Percentiles rank a stretch among this genome's conserved stretches.
Evolutionary conservation across 768 basidiomycete genomes (phyloP).

Genomic region (Collybia sordida): DNA sequence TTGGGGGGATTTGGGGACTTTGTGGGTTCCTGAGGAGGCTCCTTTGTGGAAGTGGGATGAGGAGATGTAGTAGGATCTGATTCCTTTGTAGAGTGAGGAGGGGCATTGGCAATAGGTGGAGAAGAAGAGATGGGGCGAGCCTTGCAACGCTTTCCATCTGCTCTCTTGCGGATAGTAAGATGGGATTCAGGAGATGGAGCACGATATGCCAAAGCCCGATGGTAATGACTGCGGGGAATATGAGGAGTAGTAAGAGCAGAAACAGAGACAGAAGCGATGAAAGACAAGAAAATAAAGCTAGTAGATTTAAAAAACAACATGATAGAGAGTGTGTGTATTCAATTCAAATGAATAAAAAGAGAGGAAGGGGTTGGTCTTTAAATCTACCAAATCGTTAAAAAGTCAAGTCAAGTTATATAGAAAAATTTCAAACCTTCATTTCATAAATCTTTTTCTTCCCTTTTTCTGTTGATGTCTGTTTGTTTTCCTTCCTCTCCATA

Average conservation of each 20-base stretch:
- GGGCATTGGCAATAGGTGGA: conserved; percentile 6
- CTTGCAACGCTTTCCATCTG: conserved; percentile 36
- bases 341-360: neutral
- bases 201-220: conserved; percentile 44
- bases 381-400: too few species aligned
- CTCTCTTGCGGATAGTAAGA: conserved; percentile 24
- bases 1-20: conserved; percentile 10
- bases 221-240: conserved; percentile 31
- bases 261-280: conserved; percentile 34
- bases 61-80: conserved; percentile 17
- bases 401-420: too few species aligned
- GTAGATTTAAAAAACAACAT: conserved; percentile 16
- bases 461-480: conserved; percentile 12
- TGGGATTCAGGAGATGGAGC: conserved; percentile 28
- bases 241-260: conserved; percentile 42
- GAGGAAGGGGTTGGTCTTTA: neutral
- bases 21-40: conserved; percentile 9
- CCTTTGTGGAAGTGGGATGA: conserved; percentile 14
- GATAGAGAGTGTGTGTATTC: conserved; percentile 6
- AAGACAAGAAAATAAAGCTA: conserved; percentile 15
- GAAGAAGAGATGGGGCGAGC: conserved; percentile 27
- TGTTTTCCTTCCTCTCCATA: neutral
- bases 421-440: too few species aligned
- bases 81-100: conserved; percentile 17
- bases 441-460: too few species aligned